These are phyloP conservation scores for Cladosporium sp. DNA, from an alignment of 2,329 filamentous ascomycete genomes.

Conservation along the genomic window DNA sequence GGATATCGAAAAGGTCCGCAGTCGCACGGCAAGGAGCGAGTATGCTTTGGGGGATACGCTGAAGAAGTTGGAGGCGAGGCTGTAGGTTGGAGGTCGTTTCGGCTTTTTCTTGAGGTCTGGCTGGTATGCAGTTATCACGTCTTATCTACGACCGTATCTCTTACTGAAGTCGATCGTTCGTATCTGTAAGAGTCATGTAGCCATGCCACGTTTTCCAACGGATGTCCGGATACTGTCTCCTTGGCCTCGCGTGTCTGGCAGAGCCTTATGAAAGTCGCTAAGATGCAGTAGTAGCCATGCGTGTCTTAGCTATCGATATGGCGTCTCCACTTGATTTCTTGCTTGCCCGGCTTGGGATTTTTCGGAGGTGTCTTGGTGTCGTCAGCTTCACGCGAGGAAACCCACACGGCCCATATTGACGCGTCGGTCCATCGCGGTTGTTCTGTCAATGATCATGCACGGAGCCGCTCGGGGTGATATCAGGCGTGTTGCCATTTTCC, in stretches of 20 bases:
- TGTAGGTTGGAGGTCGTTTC: constrained; percentile 42
- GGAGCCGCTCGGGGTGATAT: too few species aligned
- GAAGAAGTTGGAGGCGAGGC: constrained; percentile 67
- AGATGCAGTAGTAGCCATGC: not conserved
- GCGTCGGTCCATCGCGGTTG: not conserved
- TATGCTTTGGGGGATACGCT: constrained; percentile 77
- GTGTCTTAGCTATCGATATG: not conserved
- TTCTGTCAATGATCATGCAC: too few species aligned
- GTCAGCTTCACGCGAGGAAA: not conserved
- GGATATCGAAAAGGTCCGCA: constrained; percentile 66
- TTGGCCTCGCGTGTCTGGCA: not conserved
- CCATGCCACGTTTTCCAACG: too few species aligned
- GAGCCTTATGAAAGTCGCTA: not conserved
- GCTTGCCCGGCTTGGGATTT: not conserved
- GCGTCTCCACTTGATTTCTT: not conserved
- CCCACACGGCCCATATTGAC: not conserved
- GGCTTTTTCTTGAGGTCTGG: not conserved
- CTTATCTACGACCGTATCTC: too few species aligned
- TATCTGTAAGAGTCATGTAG: too few species aligned
- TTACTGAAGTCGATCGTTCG: too few species aligned
- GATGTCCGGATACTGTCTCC: too few species aligned
- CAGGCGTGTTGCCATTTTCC: too few species aligned
- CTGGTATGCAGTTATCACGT: too few species aligned
- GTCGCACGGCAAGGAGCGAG: constrained; percentile 60
- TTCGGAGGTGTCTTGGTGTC: not conserved